These are phyloP conservation scores for Sugiyamaella xylanicola DNA, from an alignment of 1,139 yeast genomes.

Conservation along the genomic window DNA sequence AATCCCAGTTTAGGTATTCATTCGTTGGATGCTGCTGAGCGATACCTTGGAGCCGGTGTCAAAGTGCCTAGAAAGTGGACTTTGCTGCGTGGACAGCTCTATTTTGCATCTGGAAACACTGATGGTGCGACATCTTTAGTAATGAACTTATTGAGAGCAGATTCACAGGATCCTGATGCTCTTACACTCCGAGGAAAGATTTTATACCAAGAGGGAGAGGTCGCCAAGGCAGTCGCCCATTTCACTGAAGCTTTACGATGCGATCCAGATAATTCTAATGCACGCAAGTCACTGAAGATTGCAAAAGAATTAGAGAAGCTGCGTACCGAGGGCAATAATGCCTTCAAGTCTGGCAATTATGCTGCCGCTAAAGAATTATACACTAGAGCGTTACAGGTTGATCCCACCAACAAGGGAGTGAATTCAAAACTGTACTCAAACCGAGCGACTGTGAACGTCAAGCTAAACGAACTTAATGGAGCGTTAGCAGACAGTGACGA, in stretches of 20 bases:
- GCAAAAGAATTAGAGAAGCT: constrained; percentile 46
- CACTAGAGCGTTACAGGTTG: constrained; percentile 62
- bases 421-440: constrained; percentile 71
- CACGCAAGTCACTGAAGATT: constrained; percentile 40
- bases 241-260: constrained; percentile 46
- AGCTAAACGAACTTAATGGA: constrained; percentile 54
- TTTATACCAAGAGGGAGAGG: constrained; percentile 45
- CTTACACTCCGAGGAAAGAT: constrained; percentile 44
- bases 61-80: constrained; percentile 43
- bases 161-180: constrained; percentile 45
- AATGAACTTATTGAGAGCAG: constrained; percentile 41
- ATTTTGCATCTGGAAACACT: constrained; percentile 38
- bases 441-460: constrained; percentile 71
- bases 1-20: constrained; percentile 40
- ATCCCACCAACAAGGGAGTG: constrained; percentile 48
- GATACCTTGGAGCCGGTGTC: constrained; percentile 42
- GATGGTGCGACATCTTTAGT: constrained; percentile 46
- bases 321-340: constrained; percentile 61
- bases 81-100: constrained; percentile 40
- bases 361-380: constrained; percentile 63
- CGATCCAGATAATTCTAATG: constrained; percentile 46
- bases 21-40: constrained; percentile 44
- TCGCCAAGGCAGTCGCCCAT: constrained; percentile 44
- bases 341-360: constrained; percentile 58
- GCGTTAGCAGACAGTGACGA: constrained; percentile 63